These are phyloP conservation scores for Epichloe festucae DNA, from an alignment of 2,329 filamentous ascomycete genomes.

Conservation along the genomic window DNA sequence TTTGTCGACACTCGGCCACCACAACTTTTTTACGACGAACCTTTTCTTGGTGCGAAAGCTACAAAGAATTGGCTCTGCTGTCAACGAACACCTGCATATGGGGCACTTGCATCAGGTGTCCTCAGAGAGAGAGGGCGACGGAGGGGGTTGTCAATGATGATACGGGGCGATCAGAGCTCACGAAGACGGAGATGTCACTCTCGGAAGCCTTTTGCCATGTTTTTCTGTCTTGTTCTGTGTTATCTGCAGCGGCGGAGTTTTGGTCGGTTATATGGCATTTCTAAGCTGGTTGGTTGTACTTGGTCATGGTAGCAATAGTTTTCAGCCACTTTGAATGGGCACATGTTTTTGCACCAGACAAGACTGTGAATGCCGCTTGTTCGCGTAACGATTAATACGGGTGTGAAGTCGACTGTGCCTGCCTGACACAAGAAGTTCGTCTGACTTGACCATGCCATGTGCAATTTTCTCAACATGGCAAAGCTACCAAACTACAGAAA, in stretches of 20 bases:
- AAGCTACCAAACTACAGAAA: constrained; percentile 24
- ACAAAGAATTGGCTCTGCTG: too few species aligned
- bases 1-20: not conserved
- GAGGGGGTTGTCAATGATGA: too few species aligned
- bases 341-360: not conserved
- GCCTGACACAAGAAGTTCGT: too few species aligned
- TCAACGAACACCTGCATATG: too few species aligned
- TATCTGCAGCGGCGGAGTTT: constrained; percentile 22
- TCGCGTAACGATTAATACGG: too few species aligned
- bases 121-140: too few species aligned
- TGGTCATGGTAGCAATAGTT: not conserved
- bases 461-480: too few species aligned
- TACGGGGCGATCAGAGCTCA: not conserved
- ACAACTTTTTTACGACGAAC: not conserved
- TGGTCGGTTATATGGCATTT: constrained; percentile 13
- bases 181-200: constrained; percentile 12
- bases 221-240: constrained; percentile 8
- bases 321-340: not conserved
- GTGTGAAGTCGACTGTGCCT: too few species aligned
- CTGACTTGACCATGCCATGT: too few species aligned
- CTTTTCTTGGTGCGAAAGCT: too few species aligned
- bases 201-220: constrained; percentile 10
- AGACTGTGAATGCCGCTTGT: too few species aligned
- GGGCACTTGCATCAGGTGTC: too few species aligned
- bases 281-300: constrained; percentile 13